Evolutionary conservation across 2,329 filamentous ascomycete genomes (phyloP).

Genomic region (Botryosphaeria dothidea): DNA sequence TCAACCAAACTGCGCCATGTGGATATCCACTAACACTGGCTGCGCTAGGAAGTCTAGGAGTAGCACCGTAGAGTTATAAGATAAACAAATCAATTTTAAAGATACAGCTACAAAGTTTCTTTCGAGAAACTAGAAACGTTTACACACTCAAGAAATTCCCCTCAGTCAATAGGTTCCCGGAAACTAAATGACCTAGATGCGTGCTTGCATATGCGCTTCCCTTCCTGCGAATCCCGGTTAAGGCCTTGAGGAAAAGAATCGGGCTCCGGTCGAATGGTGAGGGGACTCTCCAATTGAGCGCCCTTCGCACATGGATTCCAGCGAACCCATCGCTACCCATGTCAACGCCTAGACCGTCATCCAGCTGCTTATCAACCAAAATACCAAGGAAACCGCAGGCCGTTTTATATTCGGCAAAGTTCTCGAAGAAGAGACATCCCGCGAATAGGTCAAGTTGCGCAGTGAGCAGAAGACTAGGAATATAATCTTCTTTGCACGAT

Average conservation of each 20-base stretch:
- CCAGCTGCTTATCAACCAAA: background rate
- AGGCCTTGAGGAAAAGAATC: background rate
- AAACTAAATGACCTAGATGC: background rate
- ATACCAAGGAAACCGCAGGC: background rate
- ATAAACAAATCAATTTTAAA: no score
- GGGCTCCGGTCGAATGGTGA: constrained; percentile 5
- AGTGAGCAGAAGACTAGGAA: background rate
- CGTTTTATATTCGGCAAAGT: background rate
- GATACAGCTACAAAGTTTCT: no score
- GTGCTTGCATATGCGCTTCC: background rate
- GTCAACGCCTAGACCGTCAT: background rate
- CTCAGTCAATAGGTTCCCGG: background rate
- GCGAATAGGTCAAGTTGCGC: background rate
- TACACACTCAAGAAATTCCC: background rate
- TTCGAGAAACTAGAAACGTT: no score
- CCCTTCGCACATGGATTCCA: background rate
- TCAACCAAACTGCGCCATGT: no score
- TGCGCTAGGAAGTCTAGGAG: no score
- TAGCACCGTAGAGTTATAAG: no score
- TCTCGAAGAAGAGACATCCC: background rate
- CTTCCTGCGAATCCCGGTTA: constrained; percentile 2
- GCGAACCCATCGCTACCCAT: background rate
- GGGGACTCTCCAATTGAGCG: background rate
- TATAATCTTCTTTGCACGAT: background rate
- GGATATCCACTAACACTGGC: no score